phyloP scores from a whole-genome alignment of 163 green algal genomes.

The Trebouxia gelatinosa region DNA sequence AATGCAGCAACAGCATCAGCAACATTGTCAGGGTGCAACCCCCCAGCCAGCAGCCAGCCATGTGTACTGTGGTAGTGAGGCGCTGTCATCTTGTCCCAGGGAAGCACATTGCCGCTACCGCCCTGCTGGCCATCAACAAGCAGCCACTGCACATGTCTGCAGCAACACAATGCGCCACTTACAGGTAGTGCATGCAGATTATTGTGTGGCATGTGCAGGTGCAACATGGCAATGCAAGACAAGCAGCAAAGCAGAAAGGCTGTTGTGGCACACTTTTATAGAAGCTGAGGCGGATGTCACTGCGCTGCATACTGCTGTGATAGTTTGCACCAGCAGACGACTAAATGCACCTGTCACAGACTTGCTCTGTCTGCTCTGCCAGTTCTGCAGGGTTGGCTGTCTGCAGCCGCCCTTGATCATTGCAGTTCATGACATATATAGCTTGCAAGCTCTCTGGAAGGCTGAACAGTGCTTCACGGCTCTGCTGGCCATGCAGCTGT shows the following conservation, averaged over 20 bases:
- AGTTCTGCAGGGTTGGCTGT: conserved; percentile 40
- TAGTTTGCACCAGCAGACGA: too few species aligned
- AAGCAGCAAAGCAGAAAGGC: too few species aligned
- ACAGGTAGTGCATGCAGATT: too few species aligned
- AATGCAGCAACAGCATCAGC: conserved; percentile 59
- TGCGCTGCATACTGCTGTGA: too few species aligned
- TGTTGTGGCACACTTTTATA: too few species aligned
- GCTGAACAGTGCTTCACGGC: conserved; percentile 44
- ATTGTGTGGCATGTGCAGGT: too few species aligned
- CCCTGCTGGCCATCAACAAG: conserved; percentile 78
- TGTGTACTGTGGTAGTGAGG: conserved; percentile 30
- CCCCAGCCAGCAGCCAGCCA: conserved; percentile 82
- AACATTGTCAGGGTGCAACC: conserved; percentile 74
- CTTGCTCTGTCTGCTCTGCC: conserved; percentile 27
- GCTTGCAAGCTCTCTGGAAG: conserved; percentile 54
- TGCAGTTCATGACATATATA: conserved; percentile 76
- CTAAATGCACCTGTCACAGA: conserved; percentile 16
- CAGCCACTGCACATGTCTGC: conserved; percentile 66
- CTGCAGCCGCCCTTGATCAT: conserved; percentile 55
- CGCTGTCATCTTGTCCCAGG: conserved; percentile 62
- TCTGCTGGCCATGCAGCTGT: conserved; percentile 82
- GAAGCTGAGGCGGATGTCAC: too few species aligned
- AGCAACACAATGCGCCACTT: too few species aligned
- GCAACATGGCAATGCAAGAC: too few species aligned
- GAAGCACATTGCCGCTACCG: conserved; percentile 68